Percentiles rank a stretch among this genome's conserved stretches.
phyloP scores from a whole-genome alignment of 305 asterid species.

The Fraxinus nigra region DNA sequence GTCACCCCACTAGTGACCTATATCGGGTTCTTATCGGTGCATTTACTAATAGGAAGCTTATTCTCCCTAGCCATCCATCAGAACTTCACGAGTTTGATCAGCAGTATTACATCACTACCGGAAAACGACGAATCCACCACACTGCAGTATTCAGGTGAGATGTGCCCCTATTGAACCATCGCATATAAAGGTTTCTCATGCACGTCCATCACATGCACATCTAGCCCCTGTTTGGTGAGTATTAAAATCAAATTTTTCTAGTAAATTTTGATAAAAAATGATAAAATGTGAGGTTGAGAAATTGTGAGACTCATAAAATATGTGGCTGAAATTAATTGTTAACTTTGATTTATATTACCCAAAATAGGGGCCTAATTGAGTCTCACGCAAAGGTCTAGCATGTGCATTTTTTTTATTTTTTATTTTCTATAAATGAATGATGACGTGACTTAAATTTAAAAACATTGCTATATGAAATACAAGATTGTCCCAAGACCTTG shows the following conservation, averaged over 20 bases:
- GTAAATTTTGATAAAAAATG: too few relatives aligned
- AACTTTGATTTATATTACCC: too few relatives aligned
- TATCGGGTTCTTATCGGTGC: constrained; percentile 48
- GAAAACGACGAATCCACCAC: constrained; percentile 66
- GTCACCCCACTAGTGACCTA: constrained; percentile 52
- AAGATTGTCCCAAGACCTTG: background rate
- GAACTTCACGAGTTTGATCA: constrained; percentile 67
- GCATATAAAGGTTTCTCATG: background rate
- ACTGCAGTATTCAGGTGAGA: constrained; percentile 60
- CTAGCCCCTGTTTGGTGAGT: background rate
- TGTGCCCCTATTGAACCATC: background rate
- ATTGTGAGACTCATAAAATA: too few relatives aligned
- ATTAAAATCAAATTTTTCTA: too few relatives aligned
- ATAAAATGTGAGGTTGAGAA: too few relatives aligned
- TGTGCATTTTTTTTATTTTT: background rate
- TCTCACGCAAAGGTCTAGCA: background rate
- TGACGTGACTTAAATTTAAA: background rate
- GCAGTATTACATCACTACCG: constrained; percentile 37
- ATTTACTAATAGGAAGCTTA: constrained; percentile 40
- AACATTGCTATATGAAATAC: background rate
- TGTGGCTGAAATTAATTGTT: too few relatives aligned
- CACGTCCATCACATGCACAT: background rate
- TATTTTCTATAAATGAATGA: background rate
- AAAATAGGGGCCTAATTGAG: too few relatives aligned
- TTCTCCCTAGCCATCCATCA: constrained; percentile 34